Conservation (phyloP, 1,284 basidiomycete species). For the Takashimella koratensis region DNA sequence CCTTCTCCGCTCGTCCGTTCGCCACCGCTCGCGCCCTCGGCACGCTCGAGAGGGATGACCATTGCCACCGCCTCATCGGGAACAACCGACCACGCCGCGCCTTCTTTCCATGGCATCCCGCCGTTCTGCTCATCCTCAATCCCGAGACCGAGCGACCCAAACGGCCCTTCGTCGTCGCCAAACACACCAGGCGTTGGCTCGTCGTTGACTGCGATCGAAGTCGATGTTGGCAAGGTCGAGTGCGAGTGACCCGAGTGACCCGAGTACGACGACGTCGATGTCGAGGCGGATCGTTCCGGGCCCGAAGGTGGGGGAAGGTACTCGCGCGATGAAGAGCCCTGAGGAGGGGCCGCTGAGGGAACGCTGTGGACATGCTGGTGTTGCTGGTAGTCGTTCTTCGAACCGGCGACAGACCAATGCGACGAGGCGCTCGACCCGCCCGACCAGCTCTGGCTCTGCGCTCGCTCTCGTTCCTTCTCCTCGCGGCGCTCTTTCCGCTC, state of each 20-base stretch:
- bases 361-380: neutral
- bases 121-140: constrained; percentile 25
- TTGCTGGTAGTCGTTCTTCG: constrained; percentile 2
- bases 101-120: constrained; percentile 29
- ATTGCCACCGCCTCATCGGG: constrained; percentile 48
- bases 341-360: neutral
- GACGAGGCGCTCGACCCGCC: constrained; percentile 8
- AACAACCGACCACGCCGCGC: constrained; percentile 45
- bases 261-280: constrained; percentile 15
- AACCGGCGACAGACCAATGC: constrained; percentile 3
- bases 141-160: constrained; percentile 18
- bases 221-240: neutral
- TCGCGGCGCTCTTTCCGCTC: constrained; percentile 35
- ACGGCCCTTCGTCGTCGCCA: constrained; percentile 6
- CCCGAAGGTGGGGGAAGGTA: neutral
- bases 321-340: neutral
- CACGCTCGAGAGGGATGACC: constrained; percentile 39
- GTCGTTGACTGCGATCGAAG: neutral
- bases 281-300: constrained; percentile 14
- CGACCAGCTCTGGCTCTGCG: constrained; percentile 36
- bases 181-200: neutral
- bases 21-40: neutral
- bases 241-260: neutral
- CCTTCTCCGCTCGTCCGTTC: neutral
- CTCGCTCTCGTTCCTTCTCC: constrained; percentile 34